Conservation (phyloP, 345 rosid species). For the Clarkia xantiana region DNA sequence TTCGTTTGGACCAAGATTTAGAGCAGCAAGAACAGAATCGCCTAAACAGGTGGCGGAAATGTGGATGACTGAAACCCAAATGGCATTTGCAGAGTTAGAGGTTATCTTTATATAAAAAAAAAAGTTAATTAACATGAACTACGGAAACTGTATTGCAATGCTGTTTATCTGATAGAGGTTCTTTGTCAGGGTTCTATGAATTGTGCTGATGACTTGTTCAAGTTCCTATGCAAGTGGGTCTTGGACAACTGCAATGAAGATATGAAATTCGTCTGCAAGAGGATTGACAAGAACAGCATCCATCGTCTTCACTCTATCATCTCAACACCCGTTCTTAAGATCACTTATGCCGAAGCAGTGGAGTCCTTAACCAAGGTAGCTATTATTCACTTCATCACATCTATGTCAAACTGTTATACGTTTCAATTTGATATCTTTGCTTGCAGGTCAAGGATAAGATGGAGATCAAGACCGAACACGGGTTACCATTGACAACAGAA, state of each 20-base stretch:
- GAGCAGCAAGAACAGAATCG: conserved; percentile 38
- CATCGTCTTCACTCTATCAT: conserved; percentile 40
- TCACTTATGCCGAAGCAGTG: conserved; percentile 54
- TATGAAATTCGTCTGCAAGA: conserved; percentile 44
- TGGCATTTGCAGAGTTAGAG: conserved; percentile 69
- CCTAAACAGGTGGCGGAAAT: conserved; percentile 49
- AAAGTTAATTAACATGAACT: no score
- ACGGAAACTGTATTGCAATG: no score
- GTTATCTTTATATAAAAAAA: conserved; percentile 15
- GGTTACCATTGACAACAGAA: conserved; percentile 45
- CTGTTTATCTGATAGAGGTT: no score
- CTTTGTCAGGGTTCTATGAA: conserved; percentile 55
- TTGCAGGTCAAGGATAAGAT: conserved; percentile 31
- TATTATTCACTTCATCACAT: background rate
- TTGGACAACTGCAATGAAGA: conserved; percentile 51
- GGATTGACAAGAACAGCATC: conserved; percentile 38
- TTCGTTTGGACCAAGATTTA: conserved; percentile 72
- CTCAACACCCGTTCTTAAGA: conserved; percentile 29
- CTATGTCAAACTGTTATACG: background rate
- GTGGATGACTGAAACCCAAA: conserved; percentile 74
- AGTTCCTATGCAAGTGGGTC: conserved; percentile 63
- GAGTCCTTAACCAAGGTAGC: conserved; percentile 41
- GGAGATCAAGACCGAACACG: conserved; percentile 48
- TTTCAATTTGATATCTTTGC: background rate
- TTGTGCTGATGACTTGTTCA: conserved; percentile 61